Evolutionary conservation across 2,329 filamentous ascomycete species (phyloP), one percentile per base, ranked within the genome.

Genomic region (Aureobasidium sp.): DNA sequence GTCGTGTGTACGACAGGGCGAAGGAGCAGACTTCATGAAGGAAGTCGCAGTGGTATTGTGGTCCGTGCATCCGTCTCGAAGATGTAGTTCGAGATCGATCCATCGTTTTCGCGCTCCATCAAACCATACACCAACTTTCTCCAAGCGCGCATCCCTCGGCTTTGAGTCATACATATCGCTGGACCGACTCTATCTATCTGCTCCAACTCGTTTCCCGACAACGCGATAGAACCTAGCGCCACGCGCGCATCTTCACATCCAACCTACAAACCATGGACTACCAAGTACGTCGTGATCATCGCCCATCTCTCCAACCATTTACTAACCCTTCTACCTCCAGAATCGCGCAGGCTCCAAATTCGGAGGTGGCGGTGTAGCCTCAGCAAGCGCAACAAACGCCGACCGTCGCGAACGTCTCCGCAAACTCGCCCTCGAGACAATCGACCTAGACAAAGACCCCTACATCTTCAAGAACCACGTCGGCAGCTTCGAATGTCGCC

Each of bases 391-490:
- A 63, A 96, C 91, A 65, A 97, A 97, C 77, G 93, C 94, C 67
- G 94, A 97, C 83, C 91, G 94, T 64, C 90, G 94, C 74, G 94
- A 99, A 77, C 92, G 94, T 66, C 88, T 99, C 42, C 91, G 93
- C 76, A 97, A 97, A 80, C 91, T 99, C 73, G 94, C 94, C 63
- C 90, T 99, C 72, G 94, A 99, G 79, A 95, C 91, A 62, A 99
- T 99, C 82, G 93, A 97, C 80, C 89, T 97, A 66, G 94, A 97
- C 79, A 97, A 97, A 79, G 94, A 99, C 79, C 94, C 94, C 0
- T 99, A 97, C 84, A 97, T 97, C 82, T 99, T 99, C 87, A 96
- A 96, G 77, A 99, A 99, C 81, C 93, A 99, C 77, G 90, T 97
- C 70, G 94, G 94, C 72, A 94, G 89, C 72, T 99, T 97, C 77